These are phyloP conservation scores for Naganishia cerealis DNA, from an alignment of 1,284 basidiomycete species.

Conservation along the genomic window DNA sequence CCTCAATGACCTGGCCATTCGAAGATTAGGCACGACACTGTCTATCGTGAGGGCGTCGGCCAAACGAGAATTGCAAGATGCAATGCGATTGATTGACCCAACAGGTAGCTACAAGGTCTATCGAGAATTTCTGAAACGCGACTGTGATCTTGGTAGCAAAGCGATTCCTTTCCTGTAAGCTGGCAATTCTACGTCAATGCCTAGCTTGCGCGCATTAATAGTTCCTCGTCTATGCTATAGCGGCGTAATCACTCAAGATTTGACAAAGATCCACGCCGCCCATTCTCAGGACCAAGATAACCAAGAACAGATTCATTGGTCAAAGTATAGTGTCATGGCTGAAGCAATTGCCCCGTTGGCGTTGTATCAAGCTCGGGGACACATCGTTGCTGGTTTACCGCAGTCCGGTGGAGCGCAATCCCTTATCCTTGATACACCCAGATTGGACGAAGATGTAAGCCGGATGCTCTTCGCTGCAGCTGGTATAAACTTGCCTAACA, in stretches of 20 bases:
- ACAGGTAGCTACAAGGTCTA: conserved; percentile 48
- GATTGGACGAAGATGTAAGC: conserved; percentile 34
- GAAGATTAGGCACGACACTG: conserved; percentile 47
- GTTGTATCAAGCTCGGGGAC: conserved; percentile 32
- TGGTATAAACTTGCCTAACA: not conserved
- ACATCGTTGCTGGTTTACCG: conserved; percentile 24
- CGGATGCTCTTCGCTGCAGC: not conserved
- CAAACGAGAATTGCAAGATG: conserved; percentile 45
- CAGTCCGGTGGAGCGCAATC: conserved; percentile 18
- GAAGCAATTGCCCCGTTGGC: conserved; percentile 33
- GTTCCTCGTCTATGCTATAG: conserved; percentile 3
- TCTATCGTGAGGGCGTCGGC: conserved; percentile 39
- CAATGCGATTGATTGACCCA: conserved; percentile 50
- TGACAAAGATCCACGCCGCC: conserved; percentile 33
- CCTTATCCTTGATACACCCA: conserved; percentile 31
- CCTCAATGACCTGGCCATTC: conserved; percentile 49
- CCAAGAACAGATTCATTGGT: conserved; percentile 29
- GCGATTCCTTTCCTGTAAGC: conserved; percentile 52
- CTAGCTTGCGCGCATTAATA: not conserved
- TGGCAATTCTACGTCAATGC: not conserved
- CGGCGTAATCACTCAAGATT: conserved; percentile 34
- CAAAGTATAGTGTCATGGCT: conserved; percentile 32
- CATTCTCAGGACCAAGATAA: conserved; percentile 30
- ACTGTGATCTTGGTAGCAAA: conserved; percentile 44
- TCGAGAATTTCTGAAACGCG: conserved; percentile 45